Percentiles rank a stretch among this genome's conserved stretches.
These are phyloP conservation scores for Acacia concinna DNA, from an alignment of 331 rosid species.

Conservation along the genomic window DNA sequence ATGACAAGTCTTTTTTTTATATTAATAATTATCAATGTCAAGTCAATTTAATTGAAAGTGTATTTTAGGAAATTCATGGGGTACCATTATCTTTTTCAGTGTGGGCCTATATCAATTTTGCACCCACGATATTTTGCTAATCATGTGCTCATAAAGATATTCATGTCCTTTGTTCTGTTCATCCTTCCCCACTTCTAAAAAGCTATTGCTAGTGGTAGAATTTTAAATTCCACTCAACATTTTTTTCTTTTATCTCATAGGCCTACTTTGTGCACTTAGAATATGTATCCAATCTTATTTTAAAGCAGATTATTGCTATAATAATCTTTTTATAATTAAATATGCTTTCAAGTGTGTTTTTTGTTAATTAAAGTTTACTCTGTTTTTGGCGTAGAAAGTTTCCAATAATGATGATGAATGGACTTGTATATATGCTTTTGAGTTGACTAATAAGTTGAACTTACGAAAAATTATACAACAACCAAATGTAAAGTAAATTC, in stretches of 20 bases:
- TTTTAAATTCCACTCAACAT: constrained; percentile 23
- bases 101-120: constrained; percentile 39
- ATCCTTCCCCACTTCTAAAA: neutral
- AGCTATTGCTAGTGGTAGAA: constrained; percentile 30
- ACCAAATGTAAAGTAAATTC: constrained; percentile 23
- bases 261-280: constrained; percentile 31
- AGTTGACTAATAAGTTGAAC: constrained; percentile 23
- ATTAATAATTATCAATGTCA: neutral
- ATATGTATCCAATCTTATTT: neutral
- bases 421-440: constrained; percentile 29
- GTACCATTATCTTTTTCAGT: neutral
- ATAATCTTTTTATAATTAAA: neutral
- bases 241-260: constrained; percentile 29
- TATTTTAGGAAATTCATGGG: neutral
- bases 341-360: neutral
- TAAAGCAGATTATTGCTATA: neutral
- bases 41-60: neutral
- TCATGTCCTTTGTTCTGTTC: constrained; percentile 14
- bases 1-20: neutral
- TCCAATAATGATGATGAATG: constrained; percentile 33
- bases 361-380: constrained; percentile 23
- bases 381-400: constrained; percentile 20
- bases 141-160: constrained; percentile 29
- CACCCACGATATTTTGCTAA: constrained; percentile 32
- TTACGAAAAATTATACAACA: constrained; percentile 26